Base-by-base conservation (phyloP, 2,329 filamentous ascomycete genomes). In the Sporothrix mexicana region DNA sequence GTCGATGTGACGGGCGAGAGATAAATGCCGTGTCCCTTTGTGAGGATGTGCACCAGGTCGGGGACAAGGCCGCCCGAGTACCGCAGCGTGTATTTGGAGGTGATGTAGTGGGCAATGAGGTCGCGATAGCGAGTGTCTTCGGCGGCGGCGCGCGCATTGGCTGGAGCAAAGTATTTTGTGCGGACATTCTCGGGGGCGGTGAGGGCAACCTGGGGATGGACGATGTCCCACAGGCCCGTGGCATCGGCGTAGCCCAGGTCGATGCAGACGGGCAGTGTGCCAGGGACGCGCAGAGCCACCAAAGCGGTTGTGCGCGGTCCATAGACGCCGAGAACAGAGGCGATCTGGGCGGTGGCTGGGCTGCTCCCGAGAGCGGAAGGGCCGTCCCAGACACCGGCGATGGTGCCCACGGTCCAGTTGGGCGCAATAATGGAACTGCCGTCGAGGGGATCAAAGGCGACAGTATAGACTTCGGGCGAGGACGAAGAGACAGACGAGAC, bases 391-490 rank as follows among this genome's bases (percentile, higher is more conserved):
- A 91, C 79, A 8, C 88, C 88, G 17, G 90, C 80, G 74, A 91
- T 91, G 64, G 88, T 85, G 25, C 87, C 87, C 9, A 89, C 87
- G 0, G 85, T 83, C 87, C 87, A 89, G 77, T 88, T 88, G 1
- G 87, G 83, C 0, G 82, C 85, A 59, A 89, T 88, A 76, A 89
- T 88, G 74, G 87, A 90, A 78, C 86, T 88, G 12, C 89, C 89
- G 75, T 91, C 89, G 0, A 91, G 84, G 0, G 89, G 89, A 76
- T 91, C 89, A 76, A 91, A 91, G 0, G 88, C 88, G 9, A 90
- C 79, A 0, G 88, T 86, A 79, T 91, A 91, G 41, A 80, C 77
- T 76, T 89, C 12, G 10, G 68, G 2, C 3, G 62, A 7, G 4
- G 13, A 2, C 13, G 53, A 8, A 7, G 47, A 12, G 72, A 77